A percentile compares a stretch with the other conserved stretches of the same genome.
phyloP scores from a whole-genome alignment of 495 filamentous ascomycete genomes.

The Articulospora tetracladia region DNA sequence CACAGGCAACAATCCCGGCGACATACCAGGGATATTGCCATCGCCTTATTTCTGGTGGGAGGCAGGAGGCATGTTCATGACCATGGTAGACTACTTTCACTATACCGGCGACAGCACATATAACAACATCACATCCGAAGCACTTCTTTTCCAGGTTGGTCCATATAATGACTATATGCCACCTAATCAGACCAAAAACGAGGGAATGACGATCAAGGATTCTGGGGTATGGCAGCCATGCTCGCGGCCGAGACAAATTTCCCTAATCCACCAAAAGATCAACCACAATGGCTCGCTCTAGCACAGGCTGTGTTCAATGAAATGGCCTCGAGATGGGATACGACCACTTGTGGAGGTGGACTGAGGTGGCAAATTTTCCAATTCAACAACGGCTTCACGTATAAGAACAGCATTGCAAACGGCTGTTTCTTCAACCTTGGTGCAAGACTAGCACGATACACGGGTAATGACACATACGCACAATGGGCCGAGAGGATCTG shows the following conservation, averaged over 20 bases:
- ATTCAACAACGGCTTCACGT: conserved; percentile 69
- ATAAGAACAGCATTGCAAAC: conserved; percentile 73
- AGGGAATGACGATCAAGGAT: conserved; percentile 66
- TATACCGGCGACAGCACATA: conserved; percentile 60
- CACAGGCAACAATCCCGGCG: conserved; percentile 57
- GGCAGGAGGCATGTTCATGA: conserved; percentile 66
- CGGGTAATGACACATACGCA: conserved; percentile 63
- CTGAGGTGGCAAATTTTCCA: conserved; percentile 77
- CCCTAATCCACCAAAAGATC: conserved; percentile 48
- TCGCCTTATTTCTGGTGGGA: conserved; percentile 71
- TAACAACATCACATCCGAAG: conserved; percentile 49
- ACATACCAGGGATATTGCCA: conserved; percentile 53
- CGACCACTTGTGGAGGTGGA: conserved; percentile 66
- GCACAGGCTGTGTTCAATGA: conserved; percentile 80
- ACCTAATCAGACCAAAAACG: conserved; percentile 53
- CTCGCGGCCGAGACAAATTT: conserved; percentile 62
- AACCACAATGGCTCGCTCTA: conserved; percentile 73
- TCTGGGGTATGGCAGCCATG: conserved; percentile 69
- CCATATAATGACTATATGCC: conserved; percentile 58
- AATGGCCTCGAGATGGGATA: conserved; percentile 63
- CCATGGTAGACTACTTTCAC: conserved; percentile 67
- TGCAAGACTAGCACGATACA: conserved; percentile 68
- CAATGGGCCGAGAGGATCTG: conserved; percentile 67
- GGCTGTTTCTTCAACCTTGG: conserved; percentile 77
- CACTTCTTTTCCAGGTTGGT: conserved; percentile 57